phyloP scores from a whole-genome alignment of 2,329 filamentous ascomycete genomes.

The Coleophoma eucalyptorum region DNA sequence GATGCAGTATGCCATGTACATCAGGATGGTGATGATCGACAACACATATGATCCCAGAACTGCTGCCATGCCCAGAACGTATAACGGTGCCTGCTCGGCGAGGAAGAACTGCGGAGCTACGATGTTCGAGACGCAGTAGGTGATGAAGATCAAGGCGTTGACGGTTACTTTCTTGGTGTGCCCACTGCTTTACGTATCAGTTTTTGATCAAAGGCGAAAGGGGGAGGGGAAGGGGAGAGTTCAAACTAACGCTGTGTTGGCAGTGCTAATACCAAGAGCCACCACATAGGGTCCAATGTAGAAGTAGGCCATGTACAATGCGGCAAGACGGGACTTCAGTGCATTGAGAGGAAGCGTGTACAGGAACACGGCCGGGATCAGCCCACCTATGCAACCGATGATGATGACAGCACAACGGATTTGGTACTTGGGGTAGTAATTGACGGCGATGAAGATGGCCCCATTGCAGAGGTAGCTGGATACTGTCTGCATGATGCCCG shows the following conservation, averaged over 20 bases:
- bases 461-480: constrained; percentile 14
- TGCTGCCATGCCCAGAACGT: constrained; percentile 51
- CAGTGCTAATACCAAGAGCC: constrained; percentile 26
- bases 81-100: constrained; percentile 48
- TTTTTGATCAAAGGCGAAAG: too few relatives aligned
- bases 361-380: constrained; percentile 29
- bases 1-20: constrained; percentile 25
- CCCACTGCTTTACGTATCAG: constrained; percentile 23
- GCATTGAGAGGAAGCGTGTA: constrained; percentile 25
- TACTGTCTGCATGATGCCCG: constrained; percentile 36
- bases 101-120: constrained; percentile 57
- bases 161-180: constrained; percentile 41
- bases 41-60: constrained; percentile 30
- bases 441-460: constrained; percentile 7
- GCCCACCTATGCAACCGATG: constrained; percentile 25
- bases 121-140: constrained; percentile 15
- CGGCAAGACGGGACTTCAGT: constrained; percentile 25
- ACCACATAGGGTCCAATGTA: constrained; percentile 28
- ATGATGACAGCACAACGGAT: constrained; percentile 23
- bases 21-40: constrained; percentile 25
- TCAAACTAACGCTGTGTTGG: constrained; percentile 40
- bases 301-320: constrained; percentile 30
- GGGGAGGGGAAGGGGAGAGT: too few relatives aligned
- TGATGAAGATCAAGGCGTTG: constrained; percentile 34
- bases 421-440: constrained; percentile 8